These are phyloP conservation scores for Trichodelitschia bisporula DNA, from an alignment of 495 filamentous ascomycete genomes.

Conservation along the genomic window DNA sequence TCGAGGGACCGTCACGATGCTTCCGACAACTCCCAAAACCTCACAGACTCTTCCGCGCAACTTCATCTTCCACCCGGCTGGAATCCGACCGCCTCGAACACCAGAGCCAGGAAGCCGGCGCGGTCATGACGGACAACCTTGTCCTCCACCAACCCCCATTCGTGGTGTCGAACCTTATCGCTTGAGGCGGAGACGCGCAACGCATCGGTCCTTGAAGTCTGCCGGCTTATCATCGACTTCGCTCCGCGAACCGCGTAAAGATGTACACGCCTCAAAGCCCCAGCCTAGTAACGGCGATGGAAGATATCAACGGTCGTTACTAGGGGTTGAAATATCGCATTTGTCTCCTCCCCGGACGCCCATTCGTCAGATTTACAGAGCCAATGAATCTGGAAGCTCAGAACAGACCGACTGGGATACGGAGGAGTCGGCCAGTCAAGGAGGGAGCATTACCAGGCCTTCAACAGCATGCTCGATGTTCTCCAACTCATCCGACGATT, in stretches of 20 bases:
- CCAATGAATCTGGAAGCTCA: constrained; percentile 11
- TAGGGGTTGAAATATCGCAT: constrained; percentile 6
- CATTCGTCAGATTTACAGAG: constrained; percentile 25
- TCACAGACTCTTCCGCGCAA: constrained; percentile 40
- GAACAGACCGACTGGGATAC: constrained; percentile 13
- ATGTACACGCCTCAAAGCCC: too few relatives aligned
- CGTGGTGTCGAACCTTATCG: constrained; percentile 16
- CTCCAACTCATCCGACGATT: constrained; percentile 48
- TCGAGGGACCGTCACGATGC: too few relatives aligned
- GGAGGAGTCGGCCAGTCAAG: constrained; percentile 4
- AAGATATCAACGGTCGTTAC: constrained; percentile 20
- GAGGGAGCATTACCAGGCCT: constrained; percentile 24
- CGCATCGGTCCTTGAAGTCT: too few relatives aligned
- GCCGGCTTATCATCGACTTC: too few relatives aligned
- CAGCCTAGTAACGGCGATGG: constrained; percentile 33
- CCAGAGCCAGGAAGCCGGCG: constrained; percentile 24
- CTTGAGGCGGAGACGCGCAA: too few relatives aligned
- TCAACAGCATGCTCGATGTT: constrained; percentile 33
- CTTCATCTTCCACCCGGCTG: constrained; percentile 34
- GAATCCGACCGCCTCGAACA: constrained; percentile 28
- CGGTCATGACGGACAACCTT: constrained; percentile 17
- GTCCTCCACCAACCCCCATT: constrained; percentile 1
- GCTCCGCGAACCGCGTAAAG: too few relatives aligned
- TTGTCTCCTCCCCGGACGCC: constrained; percentile 38
- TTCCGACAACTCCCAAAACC: too few relatives aligned